These are phyloP conservation scores for Nigrospora sphaerica DNA, from an alignment of 2,329 filamentous ascomycete species.

Conservation along the genomic window DNA sequence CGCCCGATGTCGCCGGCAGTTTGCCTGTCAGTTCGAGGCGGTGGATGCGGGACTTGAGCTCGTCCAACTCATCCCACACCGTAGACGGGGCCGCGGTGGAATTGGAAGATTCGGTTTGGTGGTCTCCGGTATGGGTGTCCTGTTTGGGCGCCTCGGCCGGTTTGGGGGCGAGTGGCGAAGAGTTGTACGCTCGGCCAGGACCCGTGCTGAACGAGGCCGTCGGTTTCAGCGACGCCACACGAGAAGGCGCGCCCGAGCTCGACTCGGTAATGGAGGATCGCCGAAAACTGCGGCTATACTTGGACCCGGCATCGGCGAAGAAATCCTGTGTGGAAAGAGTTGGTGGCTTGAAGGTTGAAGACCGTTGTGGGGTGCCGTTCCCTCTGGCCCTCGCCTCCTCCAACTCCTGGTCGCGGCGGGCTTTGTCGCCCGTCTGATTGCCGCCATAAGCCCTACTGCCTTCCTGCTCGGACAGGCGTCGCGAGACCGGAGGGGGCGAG, in stretches of 20 bases:
- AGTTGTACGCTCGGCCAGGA: constrained; percentile 44
- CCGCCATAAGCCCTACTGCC: constrained; percentile 31
- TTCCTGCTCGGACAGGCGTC: constrained; percentile 52
- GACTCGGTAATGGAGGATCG: constrained; percentile 43
- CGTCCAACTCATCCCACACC: constrained; percentile 96
- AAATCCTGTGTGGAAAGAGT: constrained; percentile 40
- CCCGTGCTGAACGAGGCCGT: constrained; percentile 22
- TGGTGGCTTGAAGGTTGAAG: constrained; percentile 42
- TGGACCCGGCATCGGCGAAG: constrained; percentile 13
- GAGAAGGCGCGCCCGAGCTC: constrained; percentile 29
- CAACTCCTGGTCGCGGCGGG: constrained; percentile 34
- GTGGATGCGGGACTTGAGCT: constrained; percentile 87
- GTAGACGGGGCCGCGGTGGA: constrained; percentile 88
- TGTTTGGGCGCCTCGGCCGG: constrained; percentile 26
- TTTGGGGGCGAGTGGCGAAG: constrained; percentile 51
- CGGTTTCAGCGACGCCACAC: constrained; percentile 37
- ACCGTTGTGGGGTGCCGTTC: constrained; percentile 27
- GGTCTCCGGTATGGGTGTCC: constrained; percentile 28
- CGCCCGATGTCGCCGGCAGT: constrained; percentile 72
- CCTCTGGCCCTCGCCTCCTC: constrained; percentile 28
- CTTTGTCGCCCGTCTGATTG: constrained; percentile 31
- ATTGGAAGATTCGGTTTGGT: constrained; percentile 69
- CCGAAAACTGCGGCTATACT: constrained; percentile 18
- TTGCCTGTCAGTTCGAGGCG: constrained; percentile 87
- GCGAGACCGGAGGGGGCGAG: constrained; percentile 42